phyloP scores from a whole-genome alignment of 495 filamentous ascomycete genomes.

The Staphylotrichum longicolle region DNA sequence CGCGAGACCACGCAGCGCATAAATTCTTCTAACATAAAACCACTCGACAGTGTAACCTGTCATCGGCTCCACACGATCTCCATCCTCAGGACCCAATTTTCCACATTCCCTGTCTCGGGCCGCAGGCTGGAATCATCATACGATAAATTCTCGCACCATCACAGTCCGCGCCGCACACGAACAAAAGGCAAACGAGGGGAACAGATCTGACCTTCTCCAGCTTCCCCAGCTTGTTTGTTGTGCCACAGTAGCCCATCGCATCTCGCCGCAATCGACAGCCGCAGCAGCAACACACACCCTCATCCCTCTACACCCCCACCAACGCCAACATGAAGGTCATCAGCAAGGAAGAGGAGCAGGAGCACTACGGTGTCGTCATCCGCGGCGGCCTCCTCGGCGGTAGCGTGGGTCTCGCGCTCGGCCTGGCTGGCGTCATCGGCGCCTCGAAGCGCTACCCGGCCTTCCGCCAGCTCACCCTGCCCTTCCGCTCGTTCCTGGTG shows the following conservation, averaged over 20 bases:
- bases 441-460: constrained; percentile 64
- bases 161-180: constrained; percentile 1
- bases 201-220: background rate
- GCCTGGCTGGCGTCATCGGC: constrained; percentile 59
- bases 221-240: too few relatives aligned
- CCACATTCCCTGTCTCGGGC: background rate
- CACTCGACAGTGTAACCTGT: too few relatives aligned
- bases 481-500: constrained; percentile 88
- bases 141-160: constrained; percentile 15
- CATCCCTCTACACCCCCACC: background rate
- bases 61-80: background rate
- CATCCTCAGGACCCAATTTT: background rate
- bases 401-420: constrained; percentile 60
- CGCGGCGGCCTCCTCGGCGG: constrained; percentile 75
- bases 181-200: constrained; percentile 8
- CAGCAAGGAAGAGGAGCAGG: constrained; percentile 84
- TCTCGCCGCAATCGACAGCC: background rate
- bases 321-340: constrained; percentile 78
- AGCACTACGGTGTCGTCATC: constrained; percentile 63
- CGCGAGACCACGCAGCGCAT: too few relatives aligned
- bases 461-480: constrained; percentile 77
- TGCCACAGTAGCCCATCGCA: background rate
- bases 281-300: background rate
- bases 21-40: too few relatives aligned
- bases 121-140: constrained; percentile 11